Evolutionary conservation across 2,329 filamentous ascomycete genomes (phyloP), one percentile per base, ranked within the genome.

Genomic region (Sclerotinia sclerotiorum): DNA sequence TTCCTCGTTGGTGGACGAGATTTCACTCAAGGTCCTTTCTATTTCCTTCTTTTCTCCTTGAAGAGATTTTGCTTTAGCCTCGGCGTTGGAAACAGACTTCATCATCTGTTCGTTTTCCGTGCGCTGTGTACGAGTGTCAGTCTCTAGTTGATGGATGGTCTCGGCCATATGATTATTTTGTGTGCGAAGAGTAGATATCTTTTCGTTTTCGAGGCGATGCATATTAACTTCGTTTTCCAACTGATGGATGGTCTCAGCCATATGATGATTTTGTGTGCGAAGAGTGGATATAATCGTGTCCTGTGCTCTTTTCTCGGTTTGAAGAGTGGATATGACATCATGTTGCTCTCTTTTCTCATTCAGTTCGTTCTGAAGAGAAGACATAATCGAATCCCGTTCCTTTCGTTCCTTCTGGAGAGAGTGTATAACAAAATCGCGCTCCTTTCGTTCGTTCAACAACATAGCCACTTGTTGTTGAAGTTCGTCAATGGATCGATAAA

Each of bases 391-490:
- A 35, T 62, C 44, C 21, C 29, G 58, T 29, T 62, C 44, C 44
- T 35, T 57, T 57, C 32, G n/a, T 39, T 57, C 32, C 32, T 42
- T 57, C 13, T 39, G 55, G 21, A 57, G 55, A 24, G 55, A 29
- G 42, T 27, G 29, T 60, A 60, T 60, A 27, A 60, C 56, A 32
- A 29, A 60, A 21, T 60, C 56, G 4, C 56, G 39, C 56, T 60
- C 56, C 39, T 62, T 62, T 17, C 60, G 60, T 27, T 62, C 60
- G 21, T 62, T 62, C 60, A 62, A 51, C 32, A 62, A 51, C 32
- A 62, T 27, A 21, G 60, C 46, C 46, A 62, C 60, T 51, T 62
- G 60, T 32, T 62, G 60, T 42, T 62, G 60, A 51, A 62, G 60
- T 51, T 62, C 60, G 21, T 62, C 60, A 39, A 62, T 62, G 21